A percentile compares a stretch with the other conserved stretches of the same genome.
phyloP scores from a whole-genome alignment of 179 eudicot species.

The Drosera spatulata region DNA sequence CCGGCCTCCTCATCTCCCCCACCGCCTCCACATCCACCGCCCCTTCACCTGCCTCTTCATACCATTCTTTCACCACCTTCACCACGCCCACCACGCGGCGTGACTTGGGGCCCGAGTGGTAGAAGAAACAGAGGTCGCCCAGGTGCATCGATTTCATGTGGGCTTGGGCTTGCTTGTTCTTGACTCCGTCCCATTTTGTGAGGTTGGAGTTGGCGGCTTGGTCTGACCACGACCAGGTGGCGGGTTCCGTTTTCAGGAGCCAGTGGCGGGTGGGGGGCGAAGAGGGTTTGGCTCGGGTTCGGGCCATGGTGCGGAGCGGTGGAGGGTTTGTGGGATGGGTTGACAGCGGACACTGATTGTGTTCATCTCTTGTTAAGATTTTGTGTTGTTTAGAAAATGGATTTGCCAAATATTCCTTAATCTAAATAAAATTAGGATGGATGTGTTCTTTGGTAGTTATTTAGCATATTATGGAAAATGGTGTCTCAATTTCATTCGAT shows the following conservation, averaged over 20 bases:
- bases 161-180: slow-evolving; percentile 83
- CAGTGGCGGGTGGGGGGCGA: slow-evolving; percentile 26
- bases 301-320: too few relatives aligned
- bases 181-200: slow-evolving; percentile 88
- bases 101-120: slow-evolving; percentile 62
- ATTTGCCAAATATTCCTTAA: too few relatives aligned
- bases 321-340: too few relatives aligned
- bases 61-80: slow-evolving; percentile 54
- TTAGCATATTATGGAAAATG: too few relatives aligned
- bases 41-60: slow-evolving; percentile 26
- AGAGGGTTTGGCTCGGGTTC: too few relatives aligned
- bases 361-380: too few relatives aligned
- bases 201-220: slow-evolving; percentile 55
- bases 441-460: too few relatives aligned
- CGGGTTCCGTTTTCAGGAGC: slow-evolving; percentile 78
- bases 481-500: too few relatives aligned
- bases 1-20: slow-evolving; percentile 65
- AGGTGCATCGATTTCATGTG: slow-evolving; percentile 53
- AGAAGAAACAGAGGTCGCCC: slow-evolving; percentile 78
- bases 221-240: slow-evolving; percentile 93
- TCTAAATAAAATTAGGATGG: too few relatives aligned
- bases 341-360: too few relatives aligned
- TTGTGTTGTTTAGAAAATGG: too few relatives aligned
- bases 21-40: slow-evolving; percentile 74
- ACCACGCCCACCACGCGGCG: slow-evolving; percentile 85